These are phyloP conservation scores for Filosporella fistucella DNA, from an alignment of 495 filamentous ascomycete genomes.

Conservation along the genomic window DNA sequence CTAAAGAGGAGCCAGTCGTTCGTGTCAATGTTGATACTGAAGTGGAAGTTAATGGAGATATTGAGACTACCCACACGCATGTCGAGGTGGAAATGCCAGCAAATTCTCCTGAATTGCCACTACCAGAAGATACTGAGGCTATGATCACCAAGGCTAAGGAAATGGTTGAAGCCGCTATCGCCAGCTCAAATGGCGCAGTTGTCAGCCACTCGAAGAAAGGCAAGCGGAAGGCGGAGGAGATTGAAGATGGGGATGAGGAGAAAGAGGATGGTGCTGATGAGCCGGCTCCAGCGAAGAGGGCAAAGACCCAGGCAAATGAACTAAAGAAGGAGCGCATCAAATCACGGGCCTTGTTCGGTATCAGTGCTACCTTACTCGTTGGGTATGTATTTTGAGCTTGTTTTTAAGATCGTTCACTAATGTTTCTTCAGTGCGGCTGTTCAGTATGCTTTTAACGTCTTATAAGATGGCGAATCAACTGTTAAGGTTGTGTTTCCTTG, in stretches of 20 bases:
- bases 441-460: constrained; percentile 21
- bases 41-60: constrained; percentile 56
- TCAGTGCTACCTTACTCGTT: constrained; percentile 78
- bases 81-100: constrained; percentile 75
- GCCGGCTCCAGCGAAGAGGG: constrained; percentile 66
- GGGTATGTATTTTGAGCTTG: constrained; percentile 55
- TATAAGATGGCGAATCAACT: too few species aligned
- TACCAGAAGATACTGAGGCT: constrained; percentile 66
- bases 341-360: constrained; percentile 76
- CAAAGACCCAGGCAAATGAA: constrained; percentile 67
- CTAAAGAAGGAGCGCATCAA: constrained; percentile 77
- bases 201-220: constrained; percentile 41
- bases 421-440: constrained; percentile 16
- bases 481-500: too few species aligned
- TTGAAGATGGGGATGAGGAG: constrained; percentile 38
- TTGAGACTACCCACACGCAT: constrained; percentile 67
- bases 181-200: constrained; percentile 41
- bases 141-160: constrained; percentile 83
- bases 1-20: constrained; percentile 51
- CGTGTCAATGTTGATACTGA: constrained; percentile 68
- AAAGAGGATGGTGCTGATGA: constrained; percentile 39
- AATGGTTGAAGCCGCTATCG: constrained; percentile 81
- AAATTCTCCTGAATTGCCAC: constrained; percentile 60
- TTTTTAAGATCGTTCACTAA: neutral
- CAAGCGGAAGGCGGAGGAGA: constrained; percentile 83